Evolutionary conservation across 495 filamentous ascomycete species (phyloP), one percentile per base, ranked within the genome.

Genomic region (Neurospora terricola): DNA sequence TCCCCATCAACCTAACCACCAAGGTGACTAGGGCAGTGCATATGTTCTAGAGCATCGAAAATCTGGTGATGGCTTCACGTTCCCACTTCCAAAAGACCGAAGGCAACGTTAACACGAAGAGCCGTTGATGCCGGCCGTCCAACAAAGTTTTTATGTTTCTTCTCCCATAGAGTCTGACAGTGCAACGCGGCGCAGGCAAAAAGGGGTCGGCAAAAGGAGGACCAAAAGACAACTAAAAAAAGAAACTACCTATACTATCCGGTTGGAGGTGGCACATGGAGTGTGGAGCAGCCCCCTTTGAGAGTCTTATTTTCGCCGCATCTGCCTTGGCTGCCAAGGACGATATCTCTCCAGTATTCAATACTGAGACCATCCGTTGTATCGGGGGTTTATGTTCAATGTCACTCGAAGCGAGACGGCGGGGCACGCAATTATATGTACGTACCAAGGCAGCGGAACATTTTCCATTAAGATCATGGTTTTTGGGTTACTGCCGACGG

Each of bases 151-250:
- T 16, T 34, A 48, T 48, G 45, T 48, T 48, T 48, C 45, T 30
- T 30, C 11, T 7, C 10, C 48, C 2, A 30, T 7, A 34, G 54
- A 62, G 27, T 34, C 27, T 34, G 27, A 66, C 54, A 66, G 30
- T 66, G 54, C 54, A 66, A 34, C 27, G 39, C 68, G 72, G 66
- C 39, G 38, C 72, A 54, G 43, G 38, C 66, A 74, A 38, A 70
- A 73, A 42, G 72, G 66, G 71, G 45, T 62, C 38, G 34, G 34
- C 34, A 30, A 68, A 54, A 39, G 42, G 37, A 18, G 34, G 34
- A 38, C 36, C 2, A 72, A 43, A 38, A n/a, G 45, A 12, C 37
- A 18, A 69, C 75, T 76, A 76, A 76, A 76, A 76, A 76, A 74
- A 74, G 75, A 76, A 72, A 34, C 23, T n/a, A n/a, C n/a, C n/a